Percentiles rank a stretch among this genome's conserved stretches.
Evolutionary conservation across 1,284 basidiomycete species (phyloP).

Genomic region (Clitocybe nebularis): DNA sequence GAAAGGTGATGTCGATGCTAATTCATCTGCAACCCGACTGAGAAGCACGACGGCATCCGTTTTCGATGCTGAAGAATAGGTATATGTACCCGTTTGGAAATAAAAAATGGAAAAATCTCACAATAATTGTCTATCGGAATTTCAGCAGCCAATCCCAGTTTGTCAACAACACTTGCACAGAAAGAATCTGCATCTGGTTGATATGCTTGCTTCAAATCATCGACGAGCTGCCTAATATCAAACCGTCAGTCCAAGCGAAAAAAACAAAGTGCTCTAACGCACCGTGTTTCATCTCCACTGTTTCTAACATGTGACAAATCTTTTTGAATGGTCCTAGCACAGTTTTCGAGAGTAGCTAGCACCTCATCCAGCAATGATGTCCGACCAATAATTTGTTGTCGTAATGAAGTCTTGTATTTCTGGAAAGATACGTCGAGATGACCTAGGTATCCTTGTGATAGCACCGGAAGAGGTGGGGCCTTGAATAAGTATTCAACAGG

Average conservation of each 20-base stretch:
- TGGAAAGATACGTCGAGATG: constrained; percentile 48
- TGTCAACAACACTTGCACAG: constrained; percentile 35
- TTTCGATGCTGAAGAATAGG: constrained; percentile 7
- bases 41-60: constrained; percentile 22
- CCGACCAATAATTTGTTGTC: constrained; percentile 55
- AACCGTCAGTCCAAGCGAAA: constrained; percentile 7
- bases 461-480: constrained; percentile 41
- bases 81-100: not conserved
- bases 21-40: constrained; percentile 20
- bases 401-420: constrained; percentile 52
- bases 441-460: constrained; percentile 37
- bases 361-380: constrained; percentile 56
- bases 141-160: constrained; percentile 32
- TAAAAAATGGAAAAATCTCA: constrained; percentile 18
- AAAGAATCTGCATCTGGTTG: constrained; percentile 44
- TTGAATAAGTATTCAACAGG: constrained; percentile 54
- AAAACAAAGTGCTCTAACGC: constrained; percentile 13
- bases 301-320: constrained; percentile 49
- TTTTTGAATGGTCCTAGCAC: constrained; percentile 48
- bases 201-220: constrained; percentile 38
- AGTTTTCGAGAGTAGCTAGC: constrained; percentile 53
- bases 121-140: constrained; percentile 29
- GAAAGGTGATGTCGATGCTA: constrained; percentile 35
- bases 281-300: constrained; percentile 35
- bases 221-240: constrained; percentile 31